Conservation (phyloP, 495 filamentous ascomycete species). For the Neurospora sp. region DNA sequence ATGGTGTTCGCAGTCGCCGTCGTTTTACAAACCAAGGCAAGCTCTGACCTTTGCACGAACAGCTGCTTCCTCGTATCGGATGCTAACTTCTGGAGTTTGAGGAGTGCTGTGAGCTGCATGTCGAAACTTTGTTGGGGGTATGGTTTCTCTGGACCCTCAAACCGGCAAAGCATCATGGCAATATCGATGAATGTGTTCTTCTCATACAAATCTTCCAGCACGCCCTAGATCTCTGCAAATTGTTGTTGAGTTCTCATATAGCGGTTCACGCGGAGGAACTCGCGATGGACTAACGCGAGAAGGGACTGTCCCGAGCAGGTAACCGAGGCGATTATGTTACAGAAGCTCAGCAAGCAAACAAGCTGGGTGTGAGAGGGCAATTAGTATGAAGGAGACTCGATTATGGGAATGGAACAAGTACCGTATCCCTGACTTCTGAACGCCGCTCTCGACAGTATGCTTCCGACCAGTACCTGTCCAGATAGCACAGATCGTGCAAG, state of each 20-base stretch:
- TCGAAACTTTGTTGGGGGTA: not conserved
- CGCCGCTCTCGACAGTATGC: not conserved
- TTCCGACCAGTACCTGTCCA: not conserved
- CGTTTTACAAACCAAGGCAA: not conserved
- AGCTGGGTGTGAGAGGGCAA: not conserved
- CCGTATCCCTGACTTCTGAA: not conserved
- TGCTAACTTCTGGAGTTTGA: not conserved
- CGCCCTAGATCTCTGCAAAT: not conserved
- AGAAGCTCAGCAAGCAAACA: not conserved
- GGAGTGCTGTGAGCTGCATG: not conserved
- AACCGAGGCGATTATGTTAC: not conserved
- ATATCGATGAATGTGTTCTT: not conserved
- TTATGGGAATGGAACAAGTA: not conserved
- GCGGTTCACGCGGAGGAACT: not conserved
- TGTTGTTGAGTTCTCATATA: not conserved
- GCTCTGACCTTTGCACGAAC: not conserved
- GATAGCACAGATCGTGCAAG: not conserved
- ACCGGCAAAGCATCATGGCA: not conserved
- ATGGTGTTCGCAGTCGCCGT: not conserved
- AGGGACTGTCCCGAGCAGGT: not conserved
- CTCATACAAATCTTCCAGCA: not conserved
- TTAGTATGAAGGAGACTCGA: not conserved
- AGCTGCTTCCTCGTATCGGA: not conserved
- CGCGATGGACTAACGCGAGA: not conserved
- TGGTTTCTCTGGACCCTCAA: not conserved